These are phyloP conservation scores for Tillandsia leiboldiana DNA, from an alignment of 176 grass and related monocot genomes.

Conservation along the genomic window DNA sequence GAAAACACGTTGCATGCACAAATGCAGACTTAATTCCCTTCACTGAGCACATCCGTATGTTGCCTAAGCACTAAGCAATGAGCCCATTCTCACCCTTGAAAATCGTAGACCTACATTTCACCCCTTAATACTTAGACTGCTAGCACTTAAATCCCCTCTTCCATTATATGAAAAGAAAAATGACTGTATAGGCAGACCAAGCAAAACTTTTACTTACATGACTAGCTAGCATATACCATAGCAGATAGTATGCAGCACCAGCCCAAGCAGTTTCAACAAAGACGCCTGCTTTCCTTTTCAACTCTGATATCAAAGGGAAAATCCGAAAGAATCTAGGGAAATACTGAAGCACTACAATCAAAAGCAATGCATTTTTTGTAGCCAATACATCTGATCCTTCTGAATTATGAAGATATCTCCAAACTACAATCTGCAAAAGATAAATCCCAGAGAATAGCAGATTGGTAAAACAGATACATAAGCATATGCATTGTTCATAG, in stretches of 20 bases:
- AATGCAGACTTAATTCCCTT: too few species aligned
- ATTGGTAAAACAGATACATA: too few species aligned
- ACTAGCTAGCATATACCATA: slow-evolving; percentile 92
- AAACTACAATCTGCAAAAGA: slow-evolving; percentile 66
- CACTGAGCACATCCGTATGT: too few species aligned
- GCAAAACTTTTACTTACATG: slow-evolving; percentile 53
- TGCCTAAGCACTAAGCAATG: too few species aligned
- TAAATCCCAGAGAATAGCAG: slow-evolving; percentile 1
- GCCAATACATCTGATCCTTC: slow-evolving; percentile 42
- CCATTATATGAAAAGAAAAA: background rate
- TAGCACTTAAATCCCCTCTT: background rate
- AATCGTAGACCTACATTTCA: too few species aligned
- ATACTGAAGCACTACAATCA: slow-evolving; percentile 71
- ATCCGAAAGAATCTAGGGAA: slow-evolving; percentile 75
- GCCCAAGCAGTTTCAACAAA: slow-evolving; percentile 93
- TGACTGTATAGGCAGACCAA: slow-evolving; percentile 4
- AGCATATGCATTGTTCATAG: too few species aligned
- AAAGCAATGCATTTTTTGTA: slow-evolving; percentile 61
- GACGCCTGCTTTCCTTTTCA: too few species aligned
- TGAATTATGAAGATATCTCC: slow-evolving; percentile 57
- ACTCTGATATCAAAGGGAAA: slow-evolving; percentile 55
- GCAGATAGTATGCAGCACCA: slow-evolving; percentile 90
- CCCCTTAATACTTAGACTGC: too few species aligned
- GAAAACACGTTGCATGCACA: too few species aligned
- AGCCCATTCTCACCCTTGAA: too few species aligned